phyloP scores from a whole-genome alignment of 2,329 filamentous ascomycete species.

The Botryotinia globosa region DNA sequence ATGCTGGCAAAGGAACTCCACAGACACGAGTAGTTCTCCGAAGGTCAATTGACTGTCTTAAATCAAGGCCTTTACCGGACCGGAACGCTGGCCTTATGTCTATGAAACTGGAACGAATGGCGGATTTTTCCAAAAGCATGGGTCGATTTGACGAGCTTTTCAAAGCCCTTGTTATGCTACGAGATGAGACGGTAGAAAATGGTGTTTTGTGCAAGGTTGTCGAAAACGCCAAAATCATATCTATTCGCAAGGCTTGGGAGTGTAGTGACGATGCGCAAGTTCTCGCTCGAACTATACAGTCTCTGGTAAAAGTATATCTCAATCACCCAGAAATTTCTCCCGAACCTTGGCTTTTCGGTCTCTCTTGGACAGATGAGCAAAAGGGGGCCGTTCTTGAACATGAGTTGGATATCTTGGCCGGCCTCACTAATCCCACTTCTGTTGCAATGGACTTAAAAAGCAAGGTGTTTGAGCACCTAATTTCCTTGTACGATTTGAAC shows the following conservation, averaged over 20 bases:
- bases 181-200: conserved; percentile 58
- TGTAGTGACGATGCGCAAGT: conserved; percentile 48
- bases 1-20: conserved; percentile 43
- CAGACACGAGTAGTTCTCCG: conserved; percentile 55
- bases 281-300: conserved; percentile 58
- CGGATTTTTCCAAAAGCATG: conserved; percentile 54
- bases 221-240: conserved; percentile 46
- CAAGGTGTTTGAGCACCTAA: conserved; percentile 29
- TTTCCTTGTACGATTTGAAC: conserved; percentile 32
- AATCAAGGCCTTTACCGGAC: conserved; percentile 52
- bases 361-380: conserved; percentile 47
- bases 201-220: conserved; percentile 56
- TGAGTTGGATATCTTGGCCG: conserved; percentile 48
- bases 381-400: conserved; percentile 59
- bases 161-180: conserved; percentile 57
- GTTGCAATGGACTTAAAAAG: conserved; percentile 25
- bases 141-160: conserved; percentile 57
- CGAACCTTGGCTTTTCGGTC: conserved; percentile 39
- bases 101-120: conserved; percentile 65
- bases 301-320: conserved; percentile 57
- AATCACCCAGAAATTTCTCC: conserved; percentile 57
- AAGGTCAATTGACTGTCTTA: conserved; percentile 62
- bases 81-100: conserved; percentile 58
- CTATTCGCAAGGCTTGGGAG: conserved; percentile 55
- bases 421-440: conserved; percentile 24